Evolutionary conservation across 2,329 filamentous ascomycete species (phyloP).

Genomic region (Fusarium devonianum): DNA sequence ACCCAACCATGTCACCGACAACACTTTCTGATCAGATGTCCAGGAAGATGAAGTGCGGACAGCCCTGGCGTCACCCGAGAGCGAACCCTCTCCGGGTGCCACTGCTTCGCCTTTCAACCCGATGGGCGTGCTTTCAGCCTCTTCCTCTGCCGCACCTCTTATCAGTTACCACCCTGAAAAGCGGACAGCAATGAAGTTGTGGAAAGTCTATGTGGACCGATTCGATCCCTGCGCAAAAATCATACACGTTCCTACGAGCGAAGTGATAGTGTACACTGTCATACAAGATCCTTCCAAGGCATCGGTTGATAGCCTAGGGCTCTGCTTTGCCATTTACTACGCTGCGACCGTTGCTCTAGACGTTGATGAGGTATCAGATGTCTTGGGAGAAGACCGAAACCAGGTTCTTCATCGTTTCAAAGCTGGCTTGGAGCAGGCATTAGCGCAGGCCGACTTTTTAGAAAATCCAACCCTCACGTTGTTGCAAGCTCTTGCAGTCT

Average conservation of each 20-base stretch:
- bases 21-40: neutral
- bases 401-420: conserved; percentile 42
- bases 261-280: conserved; percentile 45
- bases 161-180: conserved; percentile 39
- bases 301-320: conserved; percentile 42
- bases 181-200: conserved; percentile 41
- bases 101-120: conserved; percentile 42
- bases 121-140: conserved; percentile 45
- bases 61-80: conserved; percentile 31
- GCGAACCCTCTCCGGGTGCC: neutral
- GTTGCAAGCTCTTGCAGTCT: conserved; percentile 49
- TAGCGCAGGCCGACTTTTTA: conserved; percentile 50
- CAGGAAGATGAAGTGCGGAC: conserved; percentile 40
- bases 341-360: conserved; percentile 53
- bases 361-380: conserved; percentile 45
- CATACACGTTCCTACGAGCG: conserved; percentile 42
- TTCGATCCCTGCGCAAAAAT: conserved; percentile 44
- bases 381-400: conserved; percentile 36
- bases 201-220: conserved; percentile 41
- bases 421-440: conserved; percentile 47
- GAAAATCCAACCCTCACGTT: conserved; percentile 48
- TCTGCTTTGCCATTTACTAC: conserved; percentile 60
- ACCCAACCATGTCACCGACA: neutral
- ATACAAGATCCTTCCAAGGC: conserved; percentile 42
- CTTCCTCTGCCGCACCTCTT: conserved; percentile 19